Evolutionary conservation across 495 filamentous ascomycete genomes (phyloP).

Genomic region (Friedmanniomyces endolithicus): DNA sequence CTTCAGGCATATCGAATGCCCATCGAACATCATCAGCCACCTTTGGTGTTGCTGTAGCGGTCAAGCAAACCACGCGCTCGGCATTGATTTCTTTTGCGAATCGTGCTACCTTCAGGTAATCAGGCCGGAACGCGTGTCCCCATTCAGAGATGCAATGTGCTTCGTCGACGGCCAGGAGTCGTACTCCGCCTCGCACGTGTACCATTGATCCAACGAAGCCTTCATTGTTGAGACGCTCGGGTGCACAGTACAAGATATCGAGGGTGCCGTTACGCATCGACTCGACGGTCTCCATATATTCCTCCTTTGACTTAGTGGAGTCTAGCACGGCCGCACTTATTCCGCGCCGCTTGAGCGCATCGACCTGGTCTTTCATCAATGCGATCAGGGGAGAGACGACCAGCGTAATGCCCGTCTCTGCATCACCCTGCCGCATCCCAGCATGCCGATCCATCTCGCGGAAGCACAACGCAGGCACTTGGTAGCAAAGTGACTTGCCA

Average conservation of each 20-base stretch:
- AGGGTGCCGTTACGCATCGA: constrained; percentile 44
- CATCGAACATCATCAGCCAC: constrained; percentile 84
- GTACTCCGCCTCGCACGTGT: constrained; percentile 46
- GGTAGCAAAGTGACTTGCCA: constrained; percentile 92
- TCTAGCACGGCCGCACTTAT: constrained; percentile 68
- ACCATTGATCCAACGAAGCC: constrained; percentile 52
- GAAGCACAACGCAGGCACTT: constrained; percentile 74
- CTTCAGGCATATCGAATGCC: constrained; percentile 63
- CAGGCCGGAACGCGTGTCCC: constrained; percentile 95
- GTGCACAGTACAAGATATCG: constrained; percentile 84
- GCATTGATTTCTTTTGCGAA: constrained; percentile 45
- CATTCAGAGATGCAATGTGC: constrained; percentile 97
- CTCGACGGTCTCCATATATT: constrained; percentile 47
- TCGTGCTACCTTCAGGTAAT: constrained; percentile 73
- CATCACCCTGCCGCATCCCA: constrained; percentile 14
- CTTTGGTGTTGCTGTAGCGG: constrained; percentile 84
- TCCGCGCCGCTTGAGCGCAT: constrained; percentile 56
- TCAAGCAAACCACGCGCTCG: constrained; percentile 70
- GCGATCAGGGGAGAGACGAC: constrained; percentile 90
- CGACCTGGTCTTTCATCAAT: constrained; percentile 90
- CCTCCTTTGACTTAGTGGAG: constrained; percentile 48
- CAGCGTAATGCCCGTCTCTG: constrained; percentile 60
- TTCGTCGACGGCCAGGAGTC: constrained; percentile 75
- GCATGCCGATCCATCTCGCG: constrained; percentile 53
- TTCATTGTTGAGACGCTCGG: constrained; percentile 85